Base-by-base conservation (phyloP, 2,329 filamentous ascomycete genomes). In the Talaromyces sp. region DNA sequence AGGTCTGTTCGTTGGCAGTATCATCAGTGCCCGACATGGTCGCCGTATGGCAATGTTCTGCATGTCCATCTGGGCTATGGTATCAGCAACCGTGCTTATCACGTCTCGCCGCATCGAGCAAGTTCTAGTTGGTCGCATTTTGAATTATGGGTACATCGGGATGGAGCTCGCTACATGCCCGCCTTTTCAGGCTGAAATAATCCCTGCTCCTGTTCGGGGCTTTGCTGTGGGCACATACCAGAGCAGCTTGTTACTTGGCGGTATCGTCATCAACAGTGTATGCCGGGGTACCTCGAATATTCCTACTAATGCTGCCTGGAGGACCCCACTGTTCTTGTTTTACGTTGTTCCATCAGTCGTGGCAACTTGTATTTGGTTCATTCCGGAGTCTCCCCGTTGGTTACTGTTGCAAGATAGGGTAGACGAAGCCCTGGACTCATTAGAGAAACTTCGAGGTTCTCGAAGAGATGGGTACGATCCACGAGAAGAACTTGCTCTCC, bases 401-500 rank as follows among this genome's bases (percentile, higher is more conserved):
- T 46, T 71, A 14, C 59, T 70, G 6, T 66, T 69, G 54, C 63
- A 65, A 8, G 66, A 65, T 0, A 63, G 62, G 32, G 61, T 66
- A 24, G 54, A 61, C 17, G 73, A 76, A 57, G 67, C 71, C 17
- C 70, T 75, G 26, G 74, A 74, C 56, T 70, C 69, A 5, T 65
- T 77, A 41, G 72, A 74, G 54, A 71, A 75, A 11, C 65, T 77
- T n/a, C 74, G 70, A 3, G 61, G 55, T 62, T 59, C n/a, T 56
- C 43, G 35, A 3, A 35, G 38, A 17, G 41, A 54, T 32, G 54
- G 24, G n/a, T 60, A 57, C 31, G 56, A 61, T 19, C 27, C 55
- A 17, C 10, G n/a, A 8, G 38, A 58, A 29, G 59, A 61, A 29
- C 51, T 61, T 19, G 54, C 27, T n/a, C 41, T 58, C 35, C 12